Evolutionary conservation across 148 eudicot species (phyloP).

Genomic region (Diospyros lotus): DNA sequence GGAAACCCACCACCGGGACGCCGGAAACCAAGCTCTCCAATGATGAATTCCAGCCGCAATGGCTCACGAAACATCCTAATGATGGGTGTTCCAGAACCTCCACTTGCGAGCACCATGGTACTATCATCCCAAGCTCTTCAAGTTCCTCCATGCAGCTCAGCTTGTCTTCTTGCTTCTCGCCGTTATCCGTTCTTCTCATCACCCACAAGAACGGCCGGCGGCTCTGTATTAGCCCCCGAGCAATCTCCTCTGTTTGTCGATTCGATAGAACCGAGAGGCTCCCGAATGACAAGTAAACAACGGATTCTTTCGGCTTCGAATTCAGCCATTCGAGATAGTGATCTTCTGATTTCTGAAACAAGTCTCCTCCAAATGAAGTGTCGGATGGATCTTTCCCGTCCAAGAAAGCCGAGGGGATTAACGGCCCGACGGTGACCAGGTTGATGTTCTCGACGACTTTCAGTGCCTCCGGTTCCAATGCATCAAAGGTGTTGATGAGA

Average conservation of each 20-base stretch:
- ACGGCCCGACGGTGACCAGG: slow-evolving; percentile 33
- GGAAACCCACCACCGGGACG: slow-evolving; percentile 21
- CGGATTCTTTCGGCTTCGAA: slow-evolving; percentile 24
- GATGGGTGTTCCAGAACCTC: slow-evolving; percentile 25
- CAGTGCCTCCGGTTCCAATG: slow-evolving; percentile 20
- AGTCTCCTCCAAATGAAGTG: slow-evolving; percentile 19
- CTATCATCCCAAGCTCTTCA: slow-evolving; percentile 22
- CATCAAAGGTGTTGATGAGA: slow-evolving; percentile 34
- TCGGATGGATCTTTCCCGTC: slow-evolving; percentile 18
- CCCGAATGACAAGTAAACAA: slow-evolving; percentile 50
- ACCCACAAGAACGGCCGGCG: slow-evolving; percentile 38
- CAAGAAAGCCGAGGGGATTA: slow-evolving; percentile 26
- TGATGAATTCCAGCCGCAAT: slow-evolving; percentile 34
- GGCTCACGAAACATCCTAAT: slow-evolving; percentile 26
- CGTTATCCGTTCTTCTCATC: slow-evolving; percentile 10
- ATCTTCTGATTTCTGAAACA: not conserved
- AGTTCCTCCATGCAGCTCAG: slow-evolving; percentile 7
- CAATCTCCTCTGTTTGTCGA: slow-evolving; percentile 28
- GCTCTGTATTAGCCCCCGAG: slow-evolving; percentile 20
- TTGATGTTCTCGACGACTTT: slow-evolving; percentile 12
- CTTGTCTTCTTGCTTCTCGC: slow-evolving; percentile 24
- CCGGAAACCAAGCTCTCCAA: slow-evolving; percentile 21
- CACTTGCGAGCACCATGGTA: slow-evolving; percentile 31
- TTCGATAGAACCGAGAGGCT: slow-evolving; percentile 19
- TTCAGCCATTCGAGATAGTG: not conserved